A percentile compares a stretch with the other conserved stretches of the same genome.
Evolutionary conservation across 495 filamentous ascomycete genomes (phyloP).

Genomic region (Endocarpon pusillum): DNA sequence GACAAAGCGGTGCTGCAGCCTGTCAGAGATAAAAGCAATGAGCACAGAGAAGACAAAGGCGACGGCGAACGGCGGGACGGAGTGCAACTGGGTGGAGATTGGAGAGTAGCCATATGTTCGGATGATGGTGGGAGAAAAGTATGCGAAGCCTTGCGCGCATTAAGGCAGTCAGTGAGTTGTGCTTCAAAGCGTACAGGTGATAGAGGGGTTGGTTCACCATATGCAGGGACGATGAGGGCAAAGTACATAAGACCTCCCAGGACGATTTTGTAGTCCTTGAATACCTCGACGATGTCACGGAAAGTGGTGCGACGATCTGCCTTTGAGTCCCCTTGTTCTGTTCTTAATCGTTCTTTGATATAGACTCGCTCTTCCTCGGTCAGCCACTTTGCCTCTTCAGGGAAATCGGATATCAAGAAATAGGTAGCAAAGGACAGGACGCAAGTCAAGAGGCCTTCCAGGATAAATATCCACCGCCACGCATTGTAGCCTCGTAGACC

Average conservation of each 20-base stretch:
- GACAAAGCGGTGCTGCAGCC: slow-evolving; percentile 24
- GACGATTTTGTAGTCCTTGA: slow-evolving; percentile 11
- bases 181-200: not conserved
- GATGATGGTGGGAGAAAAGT: slow-evolving; percentile 24
- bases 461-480: slow-evolving; percentile 29
- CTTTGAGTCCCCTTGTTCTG: slow-evolving; percentile 1
- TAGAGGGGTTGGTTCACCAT: slow-evolving; percentile 2
- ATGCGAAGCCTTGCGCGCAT: slow-evolving; percentile 12
- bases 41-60: slow-evolving; percentile 21
- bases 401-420: slow-evolving; percentile 20
- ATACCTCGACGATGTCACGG: slow-evolving; percentile 4
- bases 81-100: slow-evolving; percentile 32
- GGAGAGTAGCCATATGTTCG: slow-evolving; percentile 22
- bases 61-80: slow-evolving; percentile 25
- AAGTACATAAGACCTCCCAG: slow-evolving; percentile 15
- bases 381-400: slow-evolving; percentile 15
- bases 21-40: slow-evolving; percentile 28
- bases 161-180: not conserved
- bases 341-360: slow-evolving; percentile 5
- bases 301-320: slow-evolving; percentile 1
- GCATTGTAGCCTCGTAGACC: slow-evolving; percentile 18
- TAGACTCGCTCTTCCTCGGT: slow-evolving; percentile 10
- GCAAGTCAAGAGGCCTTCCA: slow-evolving; percentile 21
- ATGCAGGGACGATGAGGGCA: slow-evolving; percentile 11
- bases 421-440: slow-evolving; percentile 13